phyloP scores from a whole-genome alignment of 352 stramenopile genomes.

The Globisporangium lucens region DNA sequence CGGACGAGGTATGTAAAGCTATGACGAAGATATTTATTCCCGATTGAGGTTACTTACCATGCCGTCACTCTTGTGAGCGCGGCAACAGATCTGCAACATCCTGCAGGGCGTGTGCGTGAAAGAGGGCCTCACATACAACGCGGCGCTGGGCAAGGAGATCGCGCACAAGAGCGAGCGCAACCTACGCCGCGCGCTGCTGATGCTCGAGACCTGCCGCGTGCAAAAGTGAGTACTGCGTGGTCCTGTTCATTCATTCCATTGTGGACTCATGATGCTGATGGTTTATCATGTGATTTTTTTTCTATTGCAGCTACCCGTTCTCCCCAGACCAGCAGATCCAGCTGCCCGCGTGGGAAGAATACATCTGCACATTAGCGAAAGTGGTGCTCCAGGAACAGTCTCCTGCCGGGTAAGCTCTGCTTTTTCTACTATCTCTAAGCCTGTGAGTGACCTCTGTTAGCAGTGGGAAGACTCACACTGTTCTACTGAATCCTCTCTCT shows the following conservation, averaged over 20 bases:
- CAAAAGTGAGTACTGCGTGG: conserved; percentile 39
- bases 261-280: neutral
- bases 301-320: conserved; percentile 76
- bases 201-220: conserved; percentile 94
- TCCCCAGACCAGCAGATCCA: conserved; percentile 76
- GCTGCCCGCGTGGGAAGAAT: conserved; percentile 96
- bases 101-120: conserved; percentile 89
- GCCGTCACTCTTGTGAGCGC: neutral
- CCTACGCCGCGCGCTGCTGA: conserved; percentile 95
- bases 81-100: conserved; percentile 83
- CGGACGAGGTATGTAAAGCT: conserved; percentile 71
- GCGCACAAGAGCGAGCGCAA: conserved; percentile 93
- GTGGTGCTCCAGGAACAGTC: conserved; percentile 96
- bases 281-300: neutral
- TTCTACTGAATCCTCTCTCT: neutral
- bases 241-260: neutral
- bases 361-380: conserved; percentile 92
- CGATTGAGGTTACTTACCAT: neutral
- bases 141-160: conserved; percentile 89
- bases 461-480: conserved; percentile 7
- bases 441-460: neutral
- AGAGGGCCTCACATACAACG: conserved; percentile 89
- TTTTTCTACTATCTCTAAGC: neutral
- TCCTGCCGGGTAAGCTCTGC: conserved; percentile 67
- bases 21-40: neutral